Conservation (phyloP, 2,329 filamentous ascomycete genomes). For the Scedosporium minutisporum region DNA sequence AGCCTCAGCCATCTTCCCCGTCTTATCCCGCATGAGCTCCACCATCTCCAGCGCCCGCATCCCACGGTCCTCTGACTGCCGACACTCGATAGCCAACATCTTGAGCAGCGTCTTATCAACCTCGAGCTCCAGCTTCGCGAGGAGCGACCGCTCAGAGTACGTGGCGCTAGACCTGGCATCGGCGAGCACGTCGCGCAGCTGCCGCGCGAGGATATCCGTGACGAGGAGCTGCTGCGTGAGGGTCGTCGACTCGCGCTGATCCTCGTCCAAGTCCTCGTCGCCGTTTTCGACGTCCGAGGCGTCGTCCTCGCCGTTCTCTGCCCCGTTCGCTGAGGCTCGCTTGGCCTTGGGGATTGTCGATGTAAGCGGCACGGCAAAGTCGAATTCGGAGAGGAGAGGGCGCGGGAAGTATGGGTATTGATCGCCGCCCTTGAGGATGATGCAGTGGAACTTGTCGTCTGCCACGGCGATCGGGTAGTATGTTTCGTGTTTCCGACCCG, state of each 20-base stretch:
- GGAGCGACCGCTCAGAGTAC: constrained; percentile 53
- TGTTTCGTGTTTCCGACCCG: constrained; percentile 74
- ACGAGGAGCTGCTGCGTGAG: constrained; percentile 80
- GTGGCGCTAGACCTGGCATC: constrained; percentile 33
- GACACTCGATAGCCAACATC: constrained; percentile 78
- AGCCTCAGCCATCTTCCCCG: constrained; percentile 83
- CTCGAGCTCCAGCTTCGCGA: constrained; percentile 67
- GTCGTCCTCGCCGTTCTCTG: constrained; percentile 20
- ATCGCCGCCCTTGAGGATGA: constrained; percentile 94
- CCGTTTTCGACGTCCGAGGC: constrained; percentile 27
- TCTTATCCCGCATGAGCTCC: constrained; percentile 70
- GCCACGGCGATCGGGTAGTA: constrained; percentile 97
- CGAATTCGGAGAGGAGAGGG: constrained; percentile 84
- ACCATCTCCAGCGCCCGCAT: constrained; percentile 95
- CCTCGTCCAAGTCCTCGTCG: constrained; percentile 22
- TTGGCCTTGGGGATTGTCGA: constrained; percentile 32
- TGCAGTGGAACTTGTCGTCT: constrained; percentile 89
- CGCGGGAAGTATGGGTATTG: constrained; percentile 87
- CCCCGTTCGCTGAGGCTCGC: constrained; percentile 18
- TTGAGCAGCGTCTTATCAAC: constrained; percentile 86
- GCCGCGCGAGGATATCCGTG: constrained; percentile 58
- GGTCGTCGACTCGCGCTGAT: constrained; percentile 33
- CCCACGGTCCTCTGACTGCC: constrained; percentile 82
- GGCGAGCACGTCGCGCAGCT: constrained; percentile 66
- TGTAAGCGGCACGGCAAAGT: constrained; percentile 74